Percentiles rank a stretch among this genome's conserved stretches.
Evolutionary conservation across 495 filamentous ascomycete genomes (phyloP).

Genomic region (Aspergillus indologenus): DNA sequence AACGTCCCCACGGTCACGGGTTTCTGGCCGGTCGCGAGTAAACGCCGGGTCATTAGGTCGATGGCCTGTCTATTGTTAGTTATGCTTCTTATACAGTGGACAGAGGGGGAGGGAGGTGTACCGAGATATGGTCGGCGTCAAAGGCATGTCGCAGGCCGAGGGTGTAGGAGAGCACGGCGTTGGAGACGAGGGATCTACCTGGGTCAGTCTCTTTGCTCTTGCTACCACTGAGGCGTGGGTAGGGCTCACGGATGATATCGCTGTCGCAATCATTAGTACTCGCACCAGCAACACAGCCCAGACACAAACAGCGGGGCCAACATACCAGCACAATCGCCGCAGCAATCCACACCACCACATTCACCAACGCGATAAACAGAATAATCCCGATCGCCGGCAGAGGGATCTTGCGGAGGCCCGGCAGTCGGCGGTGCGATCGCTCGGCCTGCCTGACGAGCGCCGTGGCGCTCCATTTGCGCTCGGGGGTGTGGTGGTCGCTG

Average conservation of each 20-base stretch:
- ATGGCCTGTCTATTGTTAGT: slow-evolving; percentile 57
- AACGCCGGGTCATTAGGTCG: slow-evolving; percentile 87
- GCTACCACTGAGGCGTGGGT: neutral
- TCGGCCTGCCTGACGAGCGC: slow-evolving; percentile 36
- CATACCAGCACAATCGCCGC: slow-evolving; percentile 64
- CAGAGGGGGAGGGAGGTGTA: slow-evolving; percentile 21
- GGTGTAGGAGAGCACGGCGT: slow-evolving; percentile 81
- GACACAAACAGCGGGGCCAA: neutral
- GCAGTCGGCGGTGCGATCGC: slow-evolving; percentile 45
- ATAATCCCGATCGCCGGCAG: slow-evolving; percentile 67
- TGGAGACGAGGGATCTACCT: slow-evolving; percentile 61
- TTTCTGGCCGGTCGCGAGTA: slow-evolving; percentile 81
- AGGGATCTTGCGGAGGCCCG: slow-evolving; percentile 57
- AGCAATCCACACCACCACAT: slow-evolving; percentile 69
- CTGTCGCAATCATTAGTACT: slow-evolving; percentile 21
- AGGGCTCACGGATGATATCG: slow-evolving; percentile 36
- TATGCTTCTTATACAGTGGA: too few species aligned
- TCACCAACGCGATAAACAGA: slow-evolving; percentile 57
- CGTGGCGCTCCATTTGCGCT: slow-evolving; percentile 33
- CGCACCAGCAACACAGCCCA: neutral
- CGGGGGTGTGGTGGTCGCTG: neutral
- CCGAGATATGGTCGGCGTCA: slow-evolving; percentile 93
- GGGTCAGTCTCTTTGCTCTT: neutral
- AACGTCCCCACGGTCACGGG: slow-evolving; percentile 96
- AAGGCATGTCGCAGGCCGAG: slow-evolving; percentile 91